Evolutionary conservation across 768 basidiomycete genomes (phyloP).

Genomic region (Amanita inopinata): DNA sequence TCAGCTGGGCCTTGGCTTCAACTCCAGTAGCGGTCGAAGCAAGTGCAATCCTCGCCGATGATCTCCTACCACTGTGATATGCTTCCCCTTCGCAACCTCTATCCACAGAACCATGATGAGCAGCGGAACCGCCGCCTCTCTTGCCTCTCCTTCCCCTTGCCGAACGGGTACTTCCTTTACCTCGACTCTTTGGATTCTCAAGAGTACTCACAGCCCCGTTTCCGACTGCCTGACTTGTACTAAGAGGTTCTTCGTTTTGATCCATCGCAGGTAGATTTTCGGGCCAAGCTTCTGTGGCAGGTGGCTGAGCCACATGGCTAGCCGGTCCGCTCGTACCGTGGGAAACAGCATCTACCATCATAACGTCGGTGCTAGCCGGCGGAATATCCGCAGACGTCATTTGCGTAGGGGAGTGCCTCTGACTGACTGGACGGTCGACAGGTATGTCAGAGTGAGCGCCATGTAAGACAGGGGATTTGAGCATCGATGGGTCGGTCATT

Average conservation of each 20-base stretch:
- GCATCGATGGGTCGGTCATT: no score
- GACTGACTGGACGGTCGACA: background rate
- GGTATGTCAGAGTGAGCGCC: background rate
- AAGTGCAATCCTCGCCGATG: no score
- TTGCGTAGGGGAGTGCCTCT: background rate
- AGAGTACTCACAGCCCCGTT: no score
- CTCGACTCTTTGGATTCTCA: background rate
- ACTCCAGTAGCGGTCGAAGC: no score
- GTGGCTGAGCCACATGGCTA: background rate
- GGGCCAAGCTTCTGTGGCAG: no score
- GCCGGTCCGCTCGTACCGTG: background rate
- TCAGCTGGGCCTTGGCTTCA: no score
- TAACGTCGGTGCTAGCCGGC: conserved; percentile 1
- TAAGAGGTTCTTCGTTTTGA: background rate
- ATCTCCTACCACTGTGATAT: no score
- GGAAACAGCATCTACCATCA: conserved; percentile 4
- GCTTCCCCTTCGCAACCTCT: no score
- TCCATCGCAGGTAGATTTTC: no score
- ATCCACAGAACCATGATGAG: no score
- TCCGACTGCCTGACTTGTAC: background rate
- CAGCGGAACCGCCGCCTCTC: background rate
- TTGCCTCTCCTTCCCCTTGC: background rate
- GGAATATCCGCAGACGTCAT: background rate
- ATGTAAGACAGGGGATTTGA: background rate
- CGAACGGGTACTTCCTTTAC: background rate